Evolutionary conservation across 805 yeast genomes (phyloP), one percentile per base, ranked within the genome.

Genomic region (Candida germanica): DNA sequence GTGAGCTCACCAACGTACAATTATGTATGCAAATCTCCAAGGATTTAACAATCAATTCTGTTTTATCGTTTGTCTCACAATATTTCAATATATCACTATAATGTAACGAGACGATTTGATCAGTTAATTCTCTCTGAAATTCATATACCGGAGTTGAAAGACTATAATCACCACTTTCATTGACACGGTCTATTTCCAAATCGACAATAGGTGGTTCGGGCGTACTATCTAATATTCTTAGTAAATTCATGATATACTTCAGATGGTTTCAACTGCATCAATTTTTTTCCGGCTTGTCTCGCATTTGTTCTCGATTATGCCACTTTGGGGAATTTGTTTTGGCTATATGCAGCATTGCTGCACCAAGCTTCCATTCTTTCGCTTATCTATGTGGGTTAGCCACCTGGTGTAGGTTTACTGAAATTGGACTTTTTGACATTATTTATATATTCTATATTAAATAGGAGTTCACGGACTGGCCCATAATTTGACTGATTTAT

Each of bases 71-170:
- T 33, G 77, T 66, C 54, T 87, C 95, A 52, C 86, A 88, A 56
- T 83, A 89, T 59, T 87, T 81, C 48, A 91, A 66, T 39, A 91
- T 87, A 54, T 89, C 98, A 22, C 91, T 79, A 55, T 89, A 91
- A 59, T 91, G 98, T 26, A 88, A 66, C 1, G 95, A 85, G 9
- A 91, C 85, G 20, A 93, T 88, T 54, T 88, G 96, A 58, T 91
- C 95, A 8, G 89, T 86, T 35, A 91, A 69, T 50, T 88, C 93
- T 50, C 80, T 83, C 55, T 91, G 98, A 47, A 85, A 85, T 43
- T 83, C 87, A 36, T 82, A 77, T 79, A 88, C 77, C 3, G 95
- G 89, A 5, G 91, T 81, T 1, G 94, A 84, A 18, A 88, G 64
- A 56, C 79, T 75, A 55, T 86, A 87, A 44, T 83, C 94, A 9